Evolutionary conservation across 108 stramenopile genomes (phyloP), one percentile per base, ranked within the genome.

Genomic region (Schizochytrium sp.): DNA sequence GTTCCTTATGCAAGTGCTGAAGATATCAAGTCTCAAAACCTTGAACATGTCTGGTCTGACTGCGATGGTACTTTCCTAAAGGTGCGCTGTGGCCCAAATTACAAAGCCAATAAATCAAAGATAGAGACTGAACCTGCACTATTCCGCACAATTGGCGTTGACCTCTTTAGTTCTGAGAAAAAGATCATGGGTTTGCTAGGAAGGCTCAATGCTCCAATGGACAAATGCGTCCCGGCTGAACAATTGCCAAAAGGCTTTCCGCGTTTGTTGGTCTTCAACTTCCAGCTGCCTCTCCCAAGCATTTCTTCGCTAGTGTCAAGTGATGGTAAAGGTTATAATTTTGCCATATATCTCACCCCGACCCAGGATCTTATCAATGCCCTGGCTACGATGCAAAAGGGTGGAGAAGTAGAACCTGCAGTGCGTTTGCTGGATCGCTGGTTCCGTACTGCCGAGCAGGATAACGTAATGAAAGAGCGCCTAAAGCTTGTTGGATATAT

Each of bases 401-500:
- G 76, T 7, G 53, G n/a, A 7, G 8, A 55, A 5, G 76, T 83
- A n/a, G 76, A 83, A 28, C 76, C 76, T 53, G 47, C 76, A 2
- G n/a, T 83, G 17, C 15, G 40, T n/a, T 53, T 83, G 4, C 28
- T 83, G 0, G 53, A 83, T 10, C 76, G 76, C 53, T 83, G 76
- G 76, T 83, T 83, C 76, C 50, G 50, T 28, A 55, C 47, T 8
- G 47, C 50, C 5, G 76, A 83, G n/a, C 49, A 47, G 17, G 53
- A 83, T 40, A 38, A 38, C 50, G 40, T 5, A 7, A 5, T 83
- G 28, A 83, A 83, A 53, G 76, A 83, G 28, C 47, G 76, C 15
- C 76, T 83, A 17, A 83, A 83, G 76, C 76, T 83, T 28, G 76
- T 83, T 13, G 76, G 76, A 7, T 83, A 83, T 40, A 83, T 83